Evolutionary conservation across 148 eudicot species (phyloP).

Genomic region (Rhododendron vialii): DNA sequence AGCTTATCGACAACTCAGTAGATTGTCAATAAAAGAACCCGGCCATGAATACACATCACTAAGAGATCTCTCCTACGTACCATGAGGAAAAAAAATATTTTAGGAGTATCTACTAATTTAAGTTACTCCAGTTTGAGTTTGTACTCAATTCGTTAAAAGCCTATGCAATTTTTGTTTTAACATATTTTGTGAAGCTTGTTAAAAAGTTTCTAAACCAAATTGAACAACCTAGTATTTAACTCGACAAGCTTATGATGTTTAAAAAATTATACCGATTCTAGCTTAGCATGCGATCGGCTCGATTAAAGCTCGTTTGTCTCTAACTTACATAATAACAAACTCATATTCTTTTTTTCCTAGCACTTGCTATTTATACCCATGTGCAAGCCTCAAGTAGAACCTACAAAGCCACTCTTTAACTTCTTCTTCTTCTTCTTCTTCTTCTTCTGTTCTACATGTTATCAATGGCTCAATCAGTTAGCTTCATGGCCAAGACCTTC

Average conservation of each 20-base stretch:
- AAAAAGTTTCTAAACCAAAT: not conserved
- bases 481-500: conserved; percentile 1
- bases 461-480: not conserved
- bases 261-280: not conserved
- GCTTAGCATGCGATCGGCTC: not conserved
- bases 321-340: too few species aligned
- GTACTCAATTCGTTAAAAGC: not conserved
- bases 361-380: not conserved
- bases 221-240: not conserved
- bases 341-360: too few species aligned
- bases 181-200: not conserved
- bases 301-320: not conserved
- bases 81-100: too few species aligned
- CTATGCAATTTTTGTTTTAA: too few species aligned
- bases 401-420: not conserved
- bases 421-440: not conserved
- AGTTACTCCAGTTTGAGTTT: not conserved
- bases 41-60: too few species aligned
- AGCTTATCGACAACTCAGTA: too few species aligned
- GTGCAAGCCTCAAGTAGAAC: not conserved
- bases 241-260: not conserved
- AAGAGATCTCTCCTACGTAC: too few species aligned
- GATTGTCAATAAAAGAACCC: too few species aligned
- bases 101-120: not conserved
- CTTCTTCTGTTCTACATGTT: not conserved